These are phyloP conservation scores for Colletotrichum tropicicola DNA, from an alignment of 2,329 filamentous ascomycete species.

Conservation along the genomic window DNA sequence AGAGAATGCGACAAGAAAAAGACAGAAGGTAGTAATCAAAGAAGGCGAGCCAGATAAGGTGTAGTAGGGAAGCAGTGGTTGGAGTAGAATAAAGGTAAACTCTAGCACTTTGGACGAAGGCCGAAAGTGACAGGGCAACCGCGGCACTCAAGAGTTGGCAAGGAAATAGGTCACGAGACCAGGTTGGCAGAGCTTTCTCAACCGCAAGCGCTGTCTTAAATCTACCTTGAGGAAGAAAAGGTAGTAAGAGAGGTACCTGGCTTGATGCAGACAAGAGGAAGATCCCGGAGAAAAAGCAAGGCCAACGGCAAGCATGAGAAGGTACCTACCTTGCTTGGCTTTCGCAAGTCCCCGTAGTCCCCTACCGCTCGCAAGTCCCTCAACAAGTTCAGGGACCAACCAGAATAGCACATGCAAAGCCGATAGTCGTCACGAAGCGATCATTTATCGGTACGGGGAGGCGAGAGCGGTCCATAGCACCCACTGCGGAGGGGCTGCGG, in stretches of 20 bases:
- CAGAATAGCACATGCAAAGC: conserved; percentile 25
- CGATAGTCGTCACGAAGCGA: conserved; percentile 23
- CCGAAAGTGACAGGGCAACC: conserved; percentile 1
- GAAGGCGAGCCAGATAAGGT: not conserved
- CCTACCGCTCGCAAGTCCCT: conserved; percentile 21
- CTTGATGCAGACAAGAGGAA: conserved; percentile 7
- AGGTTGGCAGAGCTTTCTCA: conserved; percentile 24
- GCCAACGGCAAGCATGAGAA: not conserved
- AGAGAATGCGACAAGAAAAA: not conserved
- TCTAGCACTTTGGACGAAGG: conserved; percentile 4
- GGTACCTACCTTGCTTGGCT: conserved; percentile 17
- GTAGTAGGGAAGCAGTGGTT: not conserved
- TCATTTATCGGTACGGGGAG: conserved; percentile 15
- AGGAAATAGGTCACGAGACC: conserved; percentile 30
- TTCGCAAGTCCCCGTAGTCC: conserved; percentile 4
- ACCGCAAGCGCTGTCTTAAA: not conserved
- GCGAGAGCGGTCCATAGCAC: conserved; percentile 12
- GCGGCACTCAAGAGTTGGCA: conserved; percentile 8
- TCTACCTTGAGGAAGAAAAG: not conserved
- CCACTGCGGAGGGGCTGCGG: not conserved
- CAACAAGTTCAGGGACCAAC: conserved; percentile 21
- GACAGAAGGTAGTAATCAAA: not conserved
- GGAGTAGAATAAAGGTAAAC: not conserved
- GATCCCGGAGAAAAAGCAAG: not conserved
- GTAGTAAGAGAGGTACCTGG: not conserved